phyloP scores from a whole-genome alignment of 2,329 filamentous ascomycete species.

The Talaromyces funiculosus region DNA sequence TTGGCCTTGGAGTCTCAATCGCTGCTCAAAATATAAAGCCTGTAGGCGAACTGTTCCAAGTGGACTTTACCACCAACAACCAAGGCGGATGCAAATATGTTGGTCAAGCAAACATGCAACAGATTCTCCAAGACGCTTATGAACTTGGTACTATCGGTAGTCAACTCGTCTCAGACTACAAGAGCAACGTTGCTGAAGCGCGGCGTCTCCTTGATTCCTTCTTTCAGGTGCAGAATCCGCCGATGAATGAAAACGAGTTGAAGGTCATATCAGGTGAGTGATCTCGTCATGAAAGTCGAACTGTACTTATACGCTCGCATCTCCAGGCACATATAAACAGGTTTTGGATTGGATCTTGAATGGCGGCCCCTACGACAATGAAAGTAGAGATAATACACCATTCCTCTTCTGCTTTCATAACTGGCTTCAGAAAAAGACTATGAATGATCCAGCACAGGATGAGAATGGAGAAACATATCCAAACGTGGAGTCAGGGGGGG shows the following conservation, averaged over 20 bases:
- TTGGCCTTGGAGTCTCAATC: neutral
- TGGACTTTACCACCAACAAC: neutral
- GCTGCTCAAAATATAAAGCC: neutral
- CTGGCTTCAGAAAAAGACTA: neutral
- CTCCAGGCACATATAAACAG: neutral
- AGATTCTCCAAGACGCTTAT: neutral
- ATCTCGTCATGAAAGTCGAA: neutral
- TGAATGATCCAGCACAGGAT: neutral
- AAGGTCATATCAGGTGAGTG: neutral
- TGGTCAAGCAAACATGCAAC: neutral
- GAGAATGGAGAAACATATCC: neutral
- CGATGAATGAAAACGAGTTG: neutral
- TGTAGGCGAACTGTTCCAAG: neutral
- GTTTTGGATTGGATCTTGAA: neutral
- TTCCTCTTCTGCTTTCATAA: neutral
- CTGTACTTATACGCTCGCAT: neutral
- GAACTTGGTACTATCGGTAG: neutral
- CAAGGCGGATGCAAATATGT: neutral
- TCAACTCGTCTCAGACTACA: neutral
- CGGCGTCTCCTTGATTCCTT: neutral
- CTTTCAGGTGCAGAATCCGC: neutral
- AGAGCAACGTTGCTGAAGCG: neutral
- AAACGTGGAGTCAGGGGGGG: neutral
- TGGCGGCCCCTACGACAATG: neutral
- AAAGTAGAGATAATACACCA: neutral